Conservation (phyloP, 768 basidiomycete genomes). For the Mycena haematopus region DNA sequence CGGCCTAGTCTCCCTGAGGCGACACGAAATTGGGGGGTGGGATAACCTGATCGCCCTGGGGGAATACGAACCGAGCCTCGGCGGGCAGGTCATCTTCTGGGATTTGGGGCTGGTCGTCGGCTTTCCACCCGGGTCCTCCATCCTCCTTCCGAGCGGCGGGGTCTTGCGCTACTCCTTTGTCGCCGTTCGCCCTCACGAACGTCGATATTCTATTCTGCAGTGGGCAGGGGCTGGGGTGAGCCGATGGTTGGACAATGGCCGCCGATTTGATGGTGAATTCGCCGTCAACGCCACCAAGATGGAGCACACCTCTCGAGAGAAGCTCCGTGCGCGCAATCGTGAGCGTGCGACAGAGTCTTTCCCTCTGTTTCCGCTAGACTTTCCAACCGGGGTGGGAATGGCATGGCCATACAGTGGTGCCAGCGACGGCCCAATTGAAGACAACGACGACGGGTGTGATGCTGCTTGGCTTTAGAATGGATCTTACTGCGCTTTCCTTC, state of each 20-base stretch:
- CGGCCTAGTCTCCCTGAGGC: background rate
- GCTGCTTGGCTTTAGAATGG: no score
- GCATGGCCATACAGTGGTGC: no score
- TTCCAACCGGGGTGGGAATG: no score
- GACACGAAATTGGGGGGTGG: background rate
- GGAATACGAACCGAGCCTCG: background rate
- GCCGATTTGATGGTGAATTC: background rate
- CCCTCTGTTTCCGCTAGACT: no score
- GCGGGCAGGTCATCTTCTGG: conserved; percentile 5
- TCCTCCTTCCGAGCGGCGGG: background rate
- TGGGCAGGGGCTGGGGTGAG: background rate
- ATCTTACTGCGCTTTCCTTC: no score
- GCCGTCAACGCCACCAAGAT: background rate
- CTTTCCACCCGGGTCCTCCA: background rate
- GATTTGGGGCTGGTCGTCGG: background rate
- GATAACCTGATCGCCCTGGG: background rate
- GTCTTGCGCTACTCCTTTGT: background rate
- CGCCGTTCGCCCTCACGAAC: background rate
- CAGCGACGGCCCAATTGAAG: no score
- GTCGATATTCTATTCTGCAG: background rate
- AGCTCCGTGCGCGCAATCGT: no score
- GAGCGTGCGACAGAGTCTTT: no score
- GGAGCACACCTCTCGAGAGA: no score
- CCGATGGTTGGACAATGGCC: background rate
- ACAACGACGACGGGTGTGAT: no score